phyloP scores from a whole-genome alignment of 305 asterid species.

The Striga hermonthica region DNA sequence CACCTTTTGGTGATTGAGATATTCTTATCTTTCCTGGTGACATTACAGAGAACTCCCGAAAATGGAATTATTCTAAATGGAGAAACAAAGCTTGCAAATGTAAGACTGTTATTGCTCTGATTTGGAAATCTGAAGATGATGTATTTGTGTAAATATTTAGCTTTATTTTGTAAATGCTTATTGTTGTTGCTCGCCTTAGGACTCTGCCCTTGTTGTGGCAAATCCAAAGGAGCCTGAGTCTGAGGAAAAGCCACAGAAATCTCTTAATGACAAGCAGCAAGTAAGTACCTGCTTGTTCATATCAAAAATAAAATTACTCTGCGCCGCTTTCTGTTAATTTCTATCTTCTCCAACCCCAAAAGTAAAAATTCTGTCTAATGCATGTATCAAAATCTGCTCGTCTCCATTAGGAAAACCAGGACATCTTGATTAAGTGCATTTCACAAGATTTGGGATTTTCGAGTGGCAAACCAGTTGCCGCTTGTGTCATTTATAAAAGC shows the following conservation, averaged over 20 bases:
- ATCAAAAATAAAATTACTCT: slow-evolving; percentile 18
- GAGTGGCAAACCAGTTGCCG: slow-evolving; percentile 92
- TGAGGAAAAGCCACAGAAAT: slow-evolving; percentile 94
- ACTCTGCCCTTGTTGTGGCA: slow-evolving; percentile 49
- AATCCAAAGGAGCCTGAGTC: slow-evolving; percentile 79
- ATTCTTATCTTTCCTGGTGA: slow-evolving; percentile 36
- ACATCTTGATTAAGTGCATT: slow-evolving; percentile 84
- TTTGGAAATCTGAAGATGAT: slow-evolving; percentile 3
- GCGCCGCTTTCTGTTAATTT: slow-evolving; percentile 16
- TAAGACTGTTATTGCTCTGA: slow-evolving; percentile 38
- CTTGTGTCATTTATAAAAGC: slow-evolving; percentile 93
- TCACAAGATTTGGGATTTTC: slow-evolving; percentile 96
- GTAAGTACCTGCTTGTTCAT: slow-evolving; percentile 42
- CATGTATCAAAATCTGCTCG: slow-evolving; percentile 32
- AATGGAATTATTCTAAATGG: slow-evolving; percentile 78
- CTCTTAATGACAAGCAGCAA: slow-evolving; percentile 95
- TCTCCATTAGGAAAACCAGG: slow-evolving; percentile 84
- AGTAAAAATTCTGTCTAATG: slow-evolving; percentile 15
- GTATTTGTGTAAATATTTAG: slow-evolving; percentile 19
- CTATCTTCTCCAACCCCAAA: slow-evolving; percentile 10
- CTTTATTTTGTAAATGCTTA: slow-evolving; percentile 29
- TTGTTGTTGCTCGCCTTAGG: slow-evolving; percentile 51
- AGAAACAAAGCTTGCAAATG: slow-evolving; percentile 56
- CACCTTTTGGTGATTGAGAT: slow-evolving; percentile 21
- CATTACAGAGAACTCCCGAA: slow-evolving; percentile 80